Evolutionary conservation across 805 yeast species (phyloP).

Genomic region (Schizosaccharomyces osmophilus): DNA sequence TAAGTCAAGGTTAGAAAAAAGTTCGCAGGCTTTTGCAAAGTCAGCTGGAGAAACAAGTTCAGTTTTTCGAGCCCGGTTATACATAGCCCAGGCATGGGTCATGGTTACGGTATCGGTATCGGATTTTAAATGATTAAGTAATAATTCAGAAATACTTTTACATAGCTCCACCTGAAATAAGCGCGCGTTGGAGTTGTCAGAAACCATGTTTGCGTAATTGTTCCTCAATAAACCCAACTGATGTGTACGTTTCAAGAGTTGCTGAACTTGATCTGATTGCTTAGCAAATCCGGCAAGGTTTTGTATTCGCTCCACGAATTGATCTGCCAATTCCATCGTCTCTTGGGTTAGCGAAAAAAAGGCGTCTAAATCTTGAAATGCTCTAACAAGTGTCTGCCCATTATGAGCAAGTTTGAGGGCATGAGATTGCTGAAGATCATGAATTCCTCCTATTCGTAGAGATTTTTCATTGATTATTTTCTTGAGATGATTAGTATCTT

Average conservation of each 20-base stretch:
- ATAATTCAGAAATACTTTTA: background rate
- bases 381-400: background rate
- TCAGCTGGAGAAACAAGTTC: background rate
- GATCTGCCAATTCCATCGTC: background rate
- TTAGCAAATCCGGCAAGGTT: background rate
- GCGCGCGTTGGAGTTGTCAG: background rate
- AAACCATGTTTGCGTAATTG: background rate
- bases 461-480: background rate
- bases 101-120: background rate
- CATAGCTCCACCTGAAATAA: background rate
- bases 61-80: background rate
- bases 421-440: background rate
- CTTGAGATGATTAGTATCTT: background rate
- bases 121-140: background rate
- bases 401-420: background rate
- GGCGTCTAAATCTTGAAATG: background rate
- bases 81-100: background rate
- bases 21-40: background rate
- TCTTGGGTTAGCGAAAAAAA: background rate
- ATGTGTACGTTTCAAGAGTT: background rate
- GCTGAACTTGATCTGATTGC: background rate
- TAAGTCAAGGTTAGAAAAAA: background rate
- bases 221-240: background rate
- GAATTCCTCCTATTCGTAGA: background rate
- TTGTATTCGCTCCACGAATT: background rate